These are phyloP conservation scores for Castanea mollissima DNA, from an alignment of 306 rosid genomes.

Conservation along the genomic window DNA sequence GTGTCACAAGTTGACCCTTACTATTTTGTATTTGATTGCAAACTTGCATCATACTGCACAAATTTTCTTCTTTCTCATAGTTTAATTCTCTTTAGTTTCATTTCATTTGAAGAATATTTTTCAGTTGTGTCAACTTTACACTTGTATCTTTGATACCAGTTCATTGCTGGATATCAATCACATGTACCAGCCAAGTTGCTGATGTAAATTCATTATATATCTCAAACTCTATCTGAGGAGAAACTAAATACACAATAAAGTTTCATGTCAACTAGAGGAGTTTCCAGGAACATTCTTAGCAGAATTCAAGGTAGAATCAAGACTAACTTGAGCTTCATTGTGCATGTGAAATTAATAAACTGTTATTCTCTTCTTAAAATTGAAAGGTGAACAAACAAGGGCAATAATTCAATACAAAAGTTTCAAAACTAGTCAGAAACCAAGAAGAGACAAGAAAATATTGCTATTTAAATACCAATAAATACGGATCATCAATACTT, in stretches of 20 bases:
- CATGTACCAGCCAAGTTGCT: too few relatives aligned
- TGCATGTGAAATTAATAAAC: background rate
- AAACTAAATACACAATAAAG: background rate
- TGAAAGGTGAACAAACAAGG: background rate
- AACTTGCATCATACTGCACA: background rate
- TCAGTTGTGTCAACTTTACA: too few relatives aligned
- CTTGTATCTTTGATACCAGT: too few relatives aligned
- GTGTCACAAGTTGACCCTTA: background rate
- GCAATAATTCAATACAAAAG: background rate
- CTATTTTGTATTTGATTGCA: background rate
- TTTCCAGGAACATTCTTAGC: background rate
- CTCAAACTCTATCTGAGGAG: background rate
- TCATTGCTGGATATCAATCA: too few relatives aligned
- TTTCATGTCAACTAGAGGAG: background rate
- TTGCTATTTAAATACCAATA: background rate
- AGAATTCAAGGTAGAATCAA: background rate
- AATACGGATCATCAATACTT: background rate
- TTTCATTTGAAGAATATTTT: too few relatives aligned
- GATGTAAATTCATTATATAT: too few relatives aligned
- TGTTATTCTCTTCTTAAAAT: background rate
- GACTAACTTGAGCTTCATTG: background rate
- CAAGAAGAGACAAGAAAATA: background rate
- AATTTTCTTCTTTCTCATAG: background rate
- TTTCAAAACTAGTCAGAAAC: background rate
- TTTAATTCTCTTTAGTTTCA: background rate